Conservation (phyloP, 257 asterid species). For the Solanum medicagineum region DNA sequence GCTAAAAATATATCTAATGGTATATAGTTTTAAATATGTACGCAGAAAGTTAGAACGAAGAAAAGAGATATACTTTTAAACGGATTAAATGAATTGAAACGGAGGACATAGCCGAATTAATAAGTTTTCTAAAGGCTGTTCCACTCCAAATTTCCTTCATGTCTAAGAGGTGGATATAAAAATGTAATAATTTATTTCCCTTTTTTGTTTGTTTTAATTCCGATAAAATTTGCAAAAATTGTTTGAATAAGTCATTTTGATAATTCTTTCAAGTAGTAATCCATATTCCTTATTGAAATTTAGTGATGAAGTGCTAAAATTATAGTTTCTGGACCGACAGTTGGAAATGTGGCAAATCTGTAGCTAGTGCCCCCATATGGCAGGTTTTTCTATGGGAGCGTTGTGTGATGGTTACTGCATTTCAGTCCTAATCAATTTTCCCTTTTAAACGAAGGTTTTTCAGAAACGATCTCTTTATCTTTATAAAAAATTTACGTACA, state of each 20-base stretch:
- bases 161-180: no score
- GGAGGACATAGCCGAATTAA: no score
- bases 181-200: neutral
- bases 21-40: no score
- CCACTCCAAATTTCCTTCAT: no score
- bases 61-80: no score
- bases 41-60: no score
- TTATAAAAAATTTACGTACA: no score
- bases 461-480: no score
- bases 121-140: no score
- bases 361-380: neutral
- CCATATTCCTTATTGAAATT: neutral
- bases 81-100: no score
- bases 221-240: neutral
- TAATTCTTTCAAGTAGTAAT: neutral
- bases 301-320: neutral
- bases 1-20: no score
- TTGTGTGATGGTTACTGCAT: neutral
- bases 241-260: neutral
- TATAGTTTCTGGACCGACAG: neutral
- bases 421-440: neutral
- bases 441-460: no score
- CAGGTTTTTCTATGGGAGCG: neutral
- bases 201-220: neutral
- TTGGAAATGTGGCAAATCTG: neutral